Percentiles rank a stretch among this genome's conserved stretches.
Conservation (phyloP, 1,284 basidiomycete genomes). For the Boletus austroedulis region DNA sequence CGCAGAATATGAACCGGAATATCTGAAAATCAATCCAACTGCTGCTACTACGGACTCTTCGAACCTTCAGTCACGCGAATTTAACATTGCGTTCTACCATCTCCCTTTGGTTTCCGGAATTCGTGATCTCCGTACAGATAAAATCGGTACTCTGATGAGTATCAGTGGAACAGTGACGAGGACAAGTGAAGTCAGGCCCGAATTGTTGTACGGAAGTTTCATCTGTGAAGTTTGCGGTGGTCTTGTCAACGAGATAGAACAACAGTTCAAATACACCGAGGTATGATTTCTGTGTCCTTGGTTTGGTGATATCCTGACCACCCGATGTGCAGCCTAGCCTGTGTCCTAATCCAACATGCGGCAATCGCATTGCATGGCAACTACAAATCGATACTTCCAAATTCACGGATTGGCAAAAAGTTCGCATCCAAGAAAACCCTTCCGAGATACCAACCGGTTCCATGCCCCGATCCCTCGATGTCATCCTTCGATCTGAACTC, state of each 20-base stretch:
- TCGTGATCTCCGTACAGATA: conserved; percentile 90
- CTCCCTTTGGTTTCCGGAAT: conserved; percentile 94
- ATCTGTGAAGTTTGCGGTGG: conserved; percentile 88
- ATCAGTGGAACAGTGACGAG: conserved; percentile 97
- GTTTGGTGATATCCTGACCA: neutral
- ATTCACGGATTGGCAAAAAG: conserved; percentile 99
- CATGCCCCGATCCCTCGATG: conserved; percentile 96
- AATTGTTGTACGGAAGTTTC: conserved; percentile 92
- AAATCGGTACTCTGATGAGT: conserved; percentile 89
- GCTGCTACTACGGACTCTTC: conserved; percentile 75
- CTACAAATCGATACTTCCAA: conserved; percentile 95
- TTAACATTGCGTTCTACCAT: conserved; percentile 94
- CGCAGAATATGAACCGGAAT: conserved; percentile 84
- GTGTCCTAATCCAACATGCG: conserved; percentile 91
- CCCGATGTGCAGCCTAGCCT: conserved; percentile 67
- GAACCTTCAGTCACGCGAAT: conserved; percentile 90
- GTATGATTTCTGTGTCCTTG: conserved; percentile 49
- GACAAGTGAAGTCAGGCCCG: conserved; percentile 96
- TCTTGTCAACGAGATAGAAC: conserved; percentile 92
- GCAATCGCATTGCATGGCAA: conserved; percentile 89
- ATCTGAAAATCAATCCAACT: conserved; percentile 88
- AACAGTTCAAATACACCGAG: conserved; percentile 99
- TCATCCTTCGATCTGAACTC: conserved; percentile 91
- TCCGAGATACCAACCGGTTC: conserved; percentile 98
- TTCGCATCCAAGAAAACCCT: conserved; percentile 98